Conservation (phyloP, 2,329 filamentous ascomycete species). For the Talaromyces sp. region DNA sequence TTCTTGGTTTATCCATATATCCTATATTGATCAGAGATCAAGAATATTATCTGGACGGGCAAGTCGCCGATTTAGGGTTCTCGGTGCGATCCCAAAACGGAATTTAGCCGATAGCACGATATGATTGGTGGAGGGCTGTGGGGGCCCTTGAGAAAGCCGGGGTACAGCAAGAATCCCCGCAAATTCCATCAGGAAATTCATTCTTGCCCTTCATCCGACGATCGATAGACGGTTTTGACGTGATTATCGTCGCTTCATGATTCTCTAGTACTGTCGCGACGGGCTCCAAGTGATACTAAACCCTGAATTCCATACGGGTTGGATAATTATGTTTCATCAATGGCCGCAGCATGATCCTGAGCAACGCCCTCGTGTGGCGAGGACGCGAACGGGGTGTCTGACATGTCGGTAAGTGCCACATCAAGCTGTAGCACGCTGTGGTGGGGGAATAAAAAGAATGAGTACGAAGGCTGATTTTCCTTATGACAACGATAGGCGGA, state of each 20-base stretch:
- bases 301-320: background rate
- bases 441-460: too few relatives aligned
- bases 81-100: background rate
- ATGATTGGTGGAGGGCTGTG: background rate
- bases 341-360: constrained; percentile 16
- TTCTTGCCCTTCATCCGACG: background rate
- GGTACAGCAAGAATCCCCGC: constrained; percentile 6
- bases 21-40: background rate
- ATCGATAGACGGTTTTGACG: background rate
- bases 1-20: background rate
- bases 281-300: background rate
- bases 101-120: background rate
- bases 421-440: background rate
- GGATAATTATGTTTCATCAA: constrained; percentile 14
- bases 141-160: background rate
- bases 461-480: background rate
- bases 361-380: constrained; percentile 12
- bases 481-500: constrained; percentile 35
- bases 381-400: constrained; percentile 15
- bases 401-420: constrained; percentile 13
- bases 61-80: background rate
- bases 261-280: background rate
- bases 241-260: background rate
- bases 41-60: background rate
- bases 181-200: background rate